Conservation (phyloP, 306 rosid genomes). For the Dalbergia cochinchinensis region DNA sequence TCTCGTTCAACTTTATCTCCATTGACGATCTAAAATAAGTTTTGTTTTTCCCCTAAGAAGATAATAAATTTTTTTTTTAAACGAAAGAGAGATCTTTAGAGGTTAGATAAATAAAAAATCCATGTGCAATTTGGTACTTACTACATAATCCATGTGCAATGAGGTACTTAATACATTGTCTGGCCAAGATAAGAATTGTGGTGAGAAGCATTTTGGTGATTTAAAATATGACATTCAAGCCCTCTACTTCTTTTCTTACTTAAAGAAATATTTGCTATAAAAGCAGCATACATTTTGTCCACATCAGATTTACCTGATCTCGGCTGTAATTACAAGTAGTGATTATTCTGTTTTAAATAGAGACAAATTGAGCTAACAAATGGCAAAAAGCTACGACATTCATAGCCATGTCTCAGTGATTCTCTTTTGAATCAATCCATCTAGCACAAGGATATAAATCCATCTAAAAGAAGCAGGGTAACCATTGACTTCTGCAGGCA, state of each 20-base stretch:
- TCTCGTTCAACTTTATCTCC: slow-evolving; percentile 13
- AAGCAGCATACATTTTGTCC: slow-evolving; percentile 33
- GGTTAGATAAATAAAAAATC: slow-evolving; percentile 1
- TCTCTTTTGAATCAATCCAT: slow-evolving; percentile 15
- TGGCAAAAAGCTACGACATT: slow-evolving; percentile 14
- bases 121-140: slow-evolving; percentile 6
- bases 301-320: slow-evolving; percentile 22
- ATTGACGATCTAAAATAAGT: background rate
- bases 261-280: slow-evolving; percentile 4
- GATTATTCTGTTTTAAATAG: slow-evolving; percentile 5
- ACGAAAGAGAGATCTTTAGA: background rate
- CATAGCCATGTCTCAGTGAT: slow-evolving; percentile 3
- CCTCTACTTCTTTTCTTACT: slow-evolving; percentile 17
- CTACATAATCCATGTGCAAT: slow-evolving; percentile 11
- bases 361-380: slow-evolving; percentile 17
- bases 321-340: background rate
- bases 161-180: background rate
- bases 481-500: slow-evolving; percentile 15
- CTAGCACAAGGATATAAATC: slow-evolving; percentile 17
- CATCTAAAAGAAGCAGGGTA: background rate
- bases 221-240: background rate
- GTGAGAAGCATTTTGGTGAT: background rate
- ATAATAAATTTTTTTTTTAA: background rate
- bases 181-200: slow-evolving; percentile 5
- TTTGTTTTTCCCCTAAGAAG: too few relatives aligned